These are phyloP conservation scores for Cryptococcus deneoformans DNA, from an alignment of 1,284 basidiomycete genomes.

Conservation along the genomic window DNA sequence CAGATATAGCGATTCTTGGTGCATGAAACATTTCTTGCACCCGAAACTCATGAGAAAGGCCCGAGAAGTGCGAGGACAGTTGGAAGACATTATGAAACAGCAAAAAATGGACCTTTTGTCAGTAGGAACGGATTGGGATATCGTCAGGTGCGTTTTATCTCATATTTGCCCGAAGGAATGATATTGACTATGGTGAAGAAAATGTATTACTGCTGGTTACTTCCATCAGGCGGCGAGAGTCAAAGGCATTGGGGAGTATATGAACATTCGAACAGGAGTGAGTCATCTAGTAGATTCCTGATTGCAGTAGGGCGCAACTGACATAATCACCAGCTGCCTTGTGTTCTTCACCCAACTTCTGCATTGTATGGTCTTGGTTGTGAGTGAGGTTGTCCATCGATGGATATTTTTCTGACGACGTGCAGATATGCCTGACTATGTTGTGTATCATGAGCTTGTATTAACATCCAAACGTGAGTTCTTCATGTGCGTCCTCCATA, in stretches of 20 bases:
- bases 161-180: conserved; percentile 3
- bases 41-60: conserved; percentile 94
- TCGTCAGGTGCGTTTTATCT: conserved; percentile 62
- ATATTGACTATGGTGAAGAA: conserved; percentile 56
- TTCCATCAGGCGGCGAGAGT: conserved; percentile 98
- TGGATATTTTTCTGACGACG: conserved; percentile 6
- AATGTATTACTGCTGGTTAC: conserved; percentile 96
- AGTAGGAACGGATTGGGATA: conserved; percentile 92
- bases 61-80: conserved; percentile 90
- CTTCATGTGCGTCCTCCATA: background rate
- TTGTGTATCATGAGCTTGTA: conserved; percentile 95
- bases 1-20: conserved; percentile 91
- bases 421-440: conserved; percentile 88
- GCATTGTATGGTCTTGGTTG: conserved; percentile 95
- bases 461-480: conserved; percentile 73
- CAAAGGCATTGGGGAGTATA: conserved; percentile 98
- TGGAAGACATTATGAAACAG: conserved; percentile 98
- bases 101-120: conserved; percentile 92
- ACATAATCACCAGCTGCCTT: conserved; percentile 36
- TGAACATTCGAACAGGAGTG: conserved; percentile 91
- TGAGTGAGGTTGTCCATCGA: conserved; percentile 50
- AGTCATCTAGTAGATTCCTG: conserved; percentile 14
- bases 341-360: conserved; percentile 83
- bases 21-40: conserved; percentile 90
- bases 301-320: conserved; percentile 10